Evolutionary conservation across 148 eudicot species (phyloP).

Genomic region (Rhododendron molle): DNA sequence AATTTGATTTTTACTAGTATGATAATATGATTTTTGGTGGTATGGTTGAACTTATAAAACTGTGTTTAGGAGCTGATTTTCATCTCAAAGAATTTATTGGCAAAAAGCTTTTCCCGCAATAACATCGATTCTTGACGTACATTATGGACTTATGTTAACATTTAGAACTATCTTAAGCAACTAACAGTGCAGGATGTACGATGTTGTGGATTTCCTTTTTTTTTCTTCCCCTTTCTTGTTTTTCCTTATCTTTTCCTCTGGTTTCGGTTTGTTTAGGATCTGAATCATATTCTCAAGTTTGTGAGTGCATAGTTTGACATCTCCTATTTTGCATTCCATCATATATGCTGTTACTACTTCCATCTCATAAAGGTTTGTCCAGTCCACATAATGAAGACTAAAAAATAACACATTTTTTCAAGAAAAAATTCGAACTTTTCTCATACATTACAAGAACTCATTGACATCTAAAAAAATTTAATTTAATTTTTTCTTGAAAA

Average conservation of each 20-base stretch:
- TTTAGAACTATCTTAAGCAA: not conserved
- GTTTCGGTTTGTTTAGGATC: not conserved
- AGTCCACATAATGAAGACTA: too few relatives aligned
- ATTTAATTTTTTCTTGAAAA: too few relatives aligned
- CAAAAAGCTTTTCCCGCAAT: not conserved
- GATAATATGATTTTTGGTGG: not conserved
- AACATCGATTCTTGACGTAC: not conserved
- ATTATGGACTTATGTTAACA: not conserved
- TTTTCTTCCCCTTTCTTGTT: not conserved
- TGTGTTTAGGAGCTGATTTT: not conserved
- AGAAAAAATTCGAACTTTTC: too few relatives aligned
- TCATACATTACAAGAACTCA: too few relatives aligned
- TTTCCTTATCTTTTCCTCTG: not conserved
- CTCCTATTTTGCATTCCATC: not conserved
- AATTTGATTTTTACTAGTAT: constrained; percentile 5
- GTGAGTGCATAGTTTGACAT: not conserved
- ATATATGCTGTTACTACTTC: not conserved
- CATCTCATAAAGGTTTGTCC: too few relatives aligned
- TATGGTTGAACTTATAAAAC: not conserved
- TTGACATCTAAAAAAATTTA: too few relatives aligned
- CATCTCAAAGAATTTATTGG: not conserved
- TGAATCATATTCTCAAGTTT: not conserved
- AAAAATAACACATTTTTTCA: too few relatives aligned
- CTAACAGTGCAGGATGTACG: not conserved
- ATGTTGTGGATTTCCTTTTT: not conserved